phyloP scores from a whole-genome alignment of 495 filamentous ascomycete genomes.

The Talaromyces thailandensis region DNA sequence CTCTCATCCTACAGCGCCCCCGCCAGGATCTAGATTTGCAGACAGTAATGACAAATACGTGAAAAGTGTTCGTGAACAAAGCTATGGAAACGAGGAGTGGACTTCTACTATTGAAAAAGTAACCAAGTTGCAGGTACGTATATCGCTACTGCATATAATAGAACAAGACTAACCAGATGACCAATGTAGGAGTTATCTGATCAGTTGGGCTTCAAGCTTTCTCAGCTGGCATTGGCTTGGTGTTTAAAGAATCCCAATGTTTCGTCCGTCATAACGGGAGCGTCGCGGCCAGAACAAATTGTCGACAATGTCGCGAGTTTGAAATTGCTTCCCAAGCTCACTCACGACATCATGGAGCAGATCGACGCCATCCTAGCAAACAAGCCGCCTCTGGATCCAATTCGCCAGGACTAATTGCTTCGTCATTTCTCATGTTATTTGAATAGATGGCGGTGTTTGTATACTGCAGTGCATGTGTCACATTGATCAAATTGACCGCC shows the following conservation, averaged over 20 bases:
- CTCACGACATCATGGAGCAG: constrained; percentile 12
- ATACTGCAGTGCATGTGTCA: too few relatives aligned
- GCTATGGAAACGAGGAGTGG: constrained; percentile 9
- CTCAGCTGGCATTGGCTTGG: constrained; percentile 59
- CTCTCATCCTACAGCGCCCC: constrained; percentile 27
- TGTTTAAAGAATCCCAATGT: constrained; percentile 56
- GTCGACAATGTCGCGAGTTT: constrained; percentile 12
- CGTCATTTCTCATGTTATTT: too few relatives aligned
- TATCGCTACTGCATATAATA: neutral
- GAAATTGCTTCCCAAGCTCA: constrained; percentile 12
- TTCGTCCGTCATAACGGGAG: constrained; percentile 32
- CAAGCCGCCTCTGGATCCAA: neutral
- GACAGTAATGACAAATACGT: constrained; percentile 16
- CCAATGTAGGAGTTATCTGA: neutral
- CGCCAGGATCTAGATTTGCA: constrained; percentile 28
- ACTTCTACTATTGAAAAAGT: constrained; percentile 38
- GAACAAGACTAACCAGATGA: neutral
- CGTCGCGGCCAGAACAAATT: constrained; percentile 8
- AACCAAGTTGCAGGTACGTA: neutral
- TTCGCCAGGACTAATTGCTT: neutral
- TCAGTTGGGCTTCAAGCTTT: constrained; percentile 44
- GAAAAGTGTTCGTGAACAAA: neutral
- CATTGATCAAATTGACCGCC: too few relatives aligned
- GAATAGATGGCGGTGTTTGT: too few relatives aligned
- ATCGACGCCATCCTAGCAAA: constrained; percentile 4